phyloP scores from a whole-genome alignment of 495 filamentous ascomycete genomes.

The Penicillium herquei region DNA sequence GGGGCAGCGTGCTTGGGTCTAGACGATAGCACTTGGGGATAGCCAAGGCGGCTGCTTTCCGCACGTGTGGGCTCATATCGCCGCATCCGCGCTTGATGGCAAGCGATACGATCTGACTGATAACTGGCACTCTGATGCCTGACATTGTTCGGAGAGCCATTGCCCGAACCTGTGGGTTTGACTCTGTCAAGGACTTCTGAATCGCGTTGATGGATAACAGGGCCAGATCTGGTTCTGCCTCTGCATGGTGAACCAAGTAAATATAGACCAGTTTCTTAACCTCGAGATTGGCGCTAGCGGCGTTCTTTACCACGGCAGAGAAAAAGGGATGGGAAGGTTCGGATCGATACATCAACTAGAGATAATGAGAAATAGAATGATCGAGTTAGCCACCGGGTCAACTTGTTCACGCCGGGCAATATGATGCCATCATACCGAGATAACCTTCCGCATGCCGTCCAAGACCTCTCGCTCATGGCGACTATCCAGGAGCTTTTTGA shows the following conservation, averaged over 20 bases:
- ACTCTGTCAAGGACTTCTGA: constrained; percentile 91
- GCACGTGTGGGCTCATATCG: constrained; percentile 92
- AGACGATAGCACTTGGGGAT: constrained; percentile 97
- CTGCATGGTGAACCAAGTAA: constrained; percentile 93
- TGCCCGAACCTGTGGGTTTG: constrained; percentile 83
- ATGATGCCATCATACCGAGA: constrained; percentile 60
- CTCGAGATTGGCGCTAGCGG: constrained; percentile 84
- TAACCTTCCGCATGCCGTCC: constrained; percentile 86
- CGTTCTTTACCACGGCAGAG: constrained; percentile 93
- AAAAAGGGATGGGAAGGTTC: constrained; percentile 85
- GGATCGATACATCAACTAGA: constrained; percentile 87
- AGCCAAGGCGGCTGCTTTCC: constrained; percentile 89
- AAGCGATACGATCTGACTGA: constrained; percentile 95
- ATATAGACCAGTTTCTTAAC: constrained; percentile 98
- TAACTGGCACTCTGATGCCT: constrained; percentile 93
- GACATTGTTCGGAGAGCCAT: constrained; percentile 94
- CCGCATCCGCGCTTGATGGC: constrained; percentile 88
- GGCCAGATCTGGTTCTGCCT: constrained; percentile 90
- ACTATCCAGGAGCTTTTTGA: constrained; percentile 93
- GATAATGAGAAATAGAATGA: not conserved
- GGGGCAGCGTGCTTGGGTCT: constrained; percentile 80
- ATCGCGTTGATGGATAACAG: constrained; percentile 97
- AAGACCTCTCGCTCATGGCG: constrained; percentile 90
- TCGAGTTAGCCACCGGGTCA: constrained; percentile 20
- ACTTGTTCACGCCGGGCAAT: not conserved